phyloP scores from a whole-genome alignment of 257 asterid species.

The Thymus quinquecostatus region DNA sequence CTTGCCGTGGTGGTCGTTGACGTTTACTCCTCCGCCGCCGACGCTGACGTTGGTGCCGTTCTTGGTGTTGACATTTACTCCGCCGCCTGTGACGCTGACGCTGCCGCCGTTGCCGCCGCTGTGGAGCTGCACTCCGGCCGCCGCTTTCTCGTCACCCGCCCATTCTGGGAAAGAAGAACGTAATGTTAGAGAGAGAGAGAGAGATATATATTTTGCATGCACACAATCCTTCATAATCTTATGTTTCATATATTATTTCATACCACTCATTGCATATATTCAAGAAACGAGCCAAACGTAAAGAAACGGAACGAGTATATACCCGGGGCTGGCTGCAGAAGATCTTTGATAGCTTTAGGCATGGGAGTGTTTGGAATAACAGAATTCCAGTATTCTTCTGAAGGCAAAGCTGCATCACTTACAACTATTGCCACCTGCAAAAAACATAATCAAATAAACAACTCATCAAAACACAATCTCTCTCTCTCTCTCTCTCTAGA shows the following conservation, averaged over 20 bases:
- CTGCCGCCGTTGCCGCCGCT: slow-evolving; percentile 28
- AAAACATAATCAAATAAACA: neutral
- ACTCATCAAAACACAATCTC: neutral
- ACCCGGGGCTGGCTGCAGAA: slow-evolving; percentile 40
- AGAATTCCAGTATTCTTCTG: slow-evolving; percentile 71
- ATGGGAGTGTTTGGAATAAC: slow-evolving; percentile 73
- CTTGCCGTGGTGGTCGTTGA: no score
- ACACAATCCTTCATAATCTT: no score
- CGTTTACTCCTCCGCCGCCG: slow-evolving; percentile 22
- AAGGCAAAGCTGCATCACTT: slow-evolving; percentile 63
- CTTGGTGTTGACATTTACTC: slow-evolving; percentile 52
- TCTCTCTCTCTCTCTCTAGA: neutral
- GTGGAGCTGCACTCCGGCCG: slow-evolving; percentile 27
- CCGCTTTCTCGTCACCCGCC: slow-evolving; percentile 52
- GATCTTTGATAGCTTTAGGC: slow-evolving; percentile 69
- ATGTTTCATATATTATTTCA: no score
- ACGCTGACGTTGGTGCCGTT: slow-evolving; percentile 40
- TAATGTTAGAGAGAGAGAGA: neutral
- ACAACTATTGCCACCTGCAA: slow-evolving; percentile 51
- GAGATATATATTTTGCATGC: no score
- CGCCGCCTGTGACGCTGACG: slow-evolving; percentile 42
- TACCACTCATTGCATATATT: no score
- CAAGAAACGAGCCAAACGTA: no score
- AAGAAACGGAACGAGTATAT: neutral
- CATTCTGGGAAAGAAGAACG: slow-evolving; percentile 35